Evolutionary conservation across 2,329 filamentous ascomycete species (phyloP).

Genomic region (Nakataea oryzae): DNA sequence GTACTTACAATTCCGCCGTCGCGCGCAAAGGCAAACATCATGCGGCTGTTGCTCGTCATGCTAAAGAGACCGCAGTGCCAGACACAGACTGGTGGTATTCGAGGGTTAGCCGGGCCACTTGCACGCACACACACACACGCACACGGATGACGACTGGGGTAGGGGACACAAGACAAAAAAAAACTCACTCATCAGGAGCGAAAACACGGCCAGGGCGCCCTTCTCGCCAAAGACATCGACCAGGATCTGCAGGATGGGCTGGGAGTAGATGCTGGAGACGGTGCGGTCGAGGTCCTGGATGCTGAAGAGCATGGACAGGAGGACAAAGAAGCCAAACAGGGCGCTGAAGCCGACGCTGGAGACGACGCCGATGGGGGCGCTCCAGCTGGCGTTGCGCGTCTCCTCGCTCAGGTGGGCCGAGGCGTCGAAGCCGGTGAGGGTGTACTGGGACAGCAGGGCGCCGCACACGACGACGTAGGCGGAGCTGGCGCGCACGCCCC

Average conservation of each 20-base stretch:
- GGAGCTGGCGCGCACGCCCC: constrained; percentile 39
- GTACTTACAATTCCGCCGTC: constrained; percentile 37
- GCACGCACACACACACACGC: too few relatives aligned
- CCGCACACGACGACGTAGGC: constrained; percentile 45
- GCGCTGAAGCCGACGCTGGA: constrained; percentile 44
- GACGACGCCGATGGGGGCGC: constrained; percentile 46
- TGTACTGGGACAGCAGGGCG: constrained; percentile 41
- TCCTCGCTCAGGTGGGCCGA: constrained; percentile 48
- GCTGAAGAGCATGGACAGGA: constrained; percentile 45
- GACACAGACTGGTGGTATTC: constrained; percentile 41
- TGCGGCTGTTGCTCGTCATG: constrained; percentile 44
- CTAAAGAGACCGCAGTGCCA: constrained; percentile 52
- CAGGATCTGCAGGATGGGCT: constrained; percentile 48
- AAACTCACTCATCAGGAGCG: constrained; percentile 34
- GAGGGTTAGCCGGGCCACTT: too few relatives aligned
- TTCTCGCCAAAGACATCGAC: constrained; percentile 44
- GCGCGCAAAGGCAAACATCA: constrained; percentile 49
- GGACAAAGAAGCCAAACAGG: constrained; percentile 48
- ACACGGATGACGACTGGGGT: too few relatives aligned
- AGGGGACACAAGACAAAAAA: neutral
- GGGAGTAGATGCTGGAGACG: constrained; percentile 30
- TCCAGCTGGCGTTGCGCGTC: constrained; percentile 44
- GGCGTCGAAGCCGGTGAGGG: constrained; percentile 41
- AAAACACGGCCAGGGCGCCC: constrained; percentile 44
- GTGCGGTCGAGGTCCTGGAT: constrained; percentile 45